phyloP scores from a whole-genome alignment of 768 basidiomycete species.

The Xerocomellus dryophilus region DNA sequence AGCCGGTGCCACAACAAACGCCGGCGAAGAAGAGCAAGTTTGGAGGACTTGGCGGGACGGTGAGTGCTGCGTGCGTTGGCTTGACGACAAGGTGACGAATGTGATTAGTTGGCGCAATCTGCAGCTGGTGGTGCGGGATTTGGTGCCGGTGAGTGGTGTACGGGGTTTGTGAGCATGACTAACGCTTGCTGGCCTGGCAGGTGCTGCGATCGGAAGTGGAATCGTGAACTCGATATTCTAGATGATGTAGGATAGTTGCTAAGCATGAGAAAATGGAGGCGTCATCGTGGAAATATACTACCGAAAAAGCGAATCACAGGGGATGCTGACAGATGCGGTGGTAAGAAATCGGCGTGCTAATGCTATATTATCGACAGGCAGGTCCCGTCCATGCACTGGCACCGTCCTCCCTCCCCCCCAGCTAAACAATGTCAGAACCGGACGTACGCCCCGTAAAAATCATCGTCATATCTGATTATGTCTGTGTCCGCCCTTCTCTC shows the following conservation, averaged over 20 bases:
- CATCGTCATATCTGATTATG: conserved; percentile 36
- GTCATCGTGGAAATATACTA: conserved; percentile 23
- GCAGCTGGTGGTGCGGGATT: conserved; percentile 46
- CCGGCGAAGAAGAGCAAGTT: conserved; percentile 37
- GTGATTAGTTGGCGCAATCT: conserved; percentile 29
- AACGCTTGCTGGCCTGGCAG: conserved; percentile 21
- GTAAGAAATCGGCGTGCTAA: conserved; percentile 19
- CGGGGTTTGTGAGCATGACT: not conserved
- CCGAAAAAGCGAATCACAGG: conserved; percentile 17
- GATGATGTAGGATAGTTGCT: conserved; percentile 14
- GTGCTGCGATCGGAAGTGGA: conserved; percentile 43
- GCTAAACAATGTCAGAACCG: conserved; percentile 19
- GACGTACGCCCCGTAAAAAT: conserved; percentile 26
- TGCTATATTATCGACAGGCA: conserved; percentile 26
- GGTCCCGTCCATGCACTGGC: conserved; percentile 27
- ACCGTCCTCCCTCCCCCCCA: not conserved
- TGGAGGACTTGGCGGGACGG: conserved; percentile 39
- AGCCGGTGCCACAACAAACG: conserved; percentile 30
- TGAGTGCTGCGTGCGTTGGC: conserved; percentile 18
- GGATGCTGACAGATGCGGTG: conserved; percentile 34
- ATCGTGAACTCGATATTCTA: conserved; percentile 50
- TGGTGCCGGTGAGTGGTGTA: conserved; percentile 38
- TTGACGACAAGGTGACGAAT: not conserved
- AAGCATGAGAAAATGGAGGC: conserved; percentile 17
- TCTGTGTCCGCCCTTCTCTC: conserved; percentile 13